Base-by-base conservation (phyloP, 2,329 filamentous ascomycete genomes). In the Blastomyces parvus region DNA sequence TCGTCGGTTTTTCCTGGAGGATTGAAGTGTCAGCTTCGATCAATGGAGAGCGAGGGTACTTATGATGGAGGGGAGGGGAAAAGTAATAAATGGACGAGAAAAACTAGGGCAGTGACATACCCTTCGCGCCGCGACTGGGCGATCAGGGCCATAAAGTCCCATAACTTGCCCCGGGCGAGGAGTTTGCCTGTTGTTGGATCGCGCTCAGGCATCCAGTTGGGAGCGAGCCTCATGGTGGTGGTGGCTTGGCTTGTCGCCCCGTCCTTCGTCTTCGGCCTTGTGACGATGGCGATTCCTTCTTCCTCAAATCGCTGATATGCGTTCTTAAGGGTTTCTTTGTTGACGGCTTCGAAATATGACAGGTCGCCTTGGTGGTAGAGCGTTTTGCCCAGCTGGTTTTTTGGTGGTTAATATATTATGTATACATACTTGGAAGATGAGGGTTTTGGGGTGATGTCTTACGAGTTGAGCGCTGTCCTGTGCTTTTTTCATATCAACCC, bases 361-460 rank as follows among this genome's bases (percentile, higher is more conserved):
- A 99, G 84, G 71, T 99, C 94, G 63, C 94, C 94, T 78, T 99
- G 93, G 73, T 99, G 93, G 72, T 97, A 99, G 0, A 99, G 82
- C 0, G 94, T 97, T 77, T 99, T 97, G 62, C 94, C 94, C 38
- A 97, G 85, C 84, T 93, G 17, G 17, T 27, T 19, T 50, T 27
- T 33, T 53, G 7, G 33, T 22, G 33, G 55, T 25, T 52, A 55
- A 46, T 14, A 48, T 46, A 25, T 3, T 3, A 3, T 61, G 19
- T 25, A 4, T 27, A 22, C 25, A 27, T 19, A 17, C 53, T n/a
- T 36, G 42, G 22, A 9, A 27, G 27, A 59, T 44, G 13, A 11
- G 13, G 36, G 19, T 50, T 42, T 9, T 58, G 14, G 25, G 25
- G 76, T 44, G 14, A 48, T 22, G 17, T 50, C 84, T 77, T 80